Base-by-base conservation (phyloP, 371 early-diverging fungal genomes). In the Gilbertella persicaria region DNA sequence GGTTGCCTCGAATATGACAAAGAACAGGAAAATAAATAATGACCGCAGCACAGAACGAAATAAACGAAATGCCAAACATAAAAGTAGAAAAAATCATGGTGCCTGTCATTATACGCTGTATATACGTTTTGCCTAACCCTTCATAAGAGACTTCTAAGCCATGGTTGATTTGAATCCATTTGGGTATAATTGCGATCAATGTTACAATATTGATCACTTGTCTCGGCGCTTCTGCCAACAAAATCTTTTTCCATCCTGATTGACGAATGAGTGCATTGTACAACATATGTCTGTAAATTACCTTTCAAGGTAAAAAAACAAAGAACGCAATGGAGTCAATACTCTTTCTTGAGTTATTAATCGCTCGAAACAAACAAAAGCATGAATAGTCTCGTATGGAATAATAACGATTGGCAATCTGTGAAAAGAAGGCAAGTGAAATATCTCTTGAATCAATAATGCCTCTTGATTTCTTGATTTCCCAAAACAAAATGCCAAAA, bases 301-400 rank as follows among this genome's bases (percentile, higher is more conserved):
- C 90, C 88, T 78, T 90, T 89, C 49, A 93, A 83, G 4, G 83
- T 79, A 64, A 95, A 94, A 65, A 91, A 95, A 92, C 88, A 68
- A 87, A 95, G 67, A 93, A 92, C 1, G 94, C 91, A 12, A 93
- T 50, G 0, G 76, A 60, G 54, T 95, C 96, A 12, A 75, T 73
- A 16, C 59, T 53, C 56, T 81, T 88, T 45, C 83, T 75, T 0
- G 85, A 81, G 40, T 83, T 77, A 41, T 87, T 78, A 53, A 95
- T 90, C 49, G 88, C 79, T 12, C 75, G 56, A 66, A 95, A 95
- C 46, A 95, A 80, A 71, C 95, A 95, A 60, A 80, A 93, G 67
- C 93, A 90, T n/a, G 80, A 66, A 58, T 90, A 93, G 14, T 79
- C 75, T 23, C 75, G 65, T 36, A 84, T 55, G 2, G 71, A 67